A percentile compares a stretch with the other conserved stretches of the same genome.
Conservation (phyloP, 805 yeast genomes). For the Kazachstania africana region DNA sequence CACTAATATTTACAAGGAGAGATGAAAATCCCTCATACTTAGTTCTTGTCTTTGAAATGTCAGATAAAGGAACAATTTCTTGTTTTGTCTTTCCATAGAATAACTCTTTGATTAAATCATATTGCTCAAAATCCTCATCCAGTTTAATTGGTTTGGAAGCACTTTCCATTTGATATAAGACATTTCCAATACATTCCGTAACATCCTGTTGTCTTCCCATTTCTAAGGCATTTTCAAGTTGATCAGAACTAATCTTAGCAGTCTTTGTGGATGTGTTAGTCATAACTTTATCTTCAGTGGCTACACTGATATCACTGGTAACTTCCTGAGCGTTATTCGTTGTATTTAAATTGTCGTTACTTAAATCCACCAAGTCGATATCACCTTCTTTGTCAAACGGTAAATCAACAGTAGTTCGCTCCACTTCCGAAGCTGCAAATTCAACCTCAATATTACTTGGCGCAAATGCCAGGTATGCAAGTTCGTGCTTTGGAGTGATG, state of each 20-base stretch:
- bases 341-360: not conserved
- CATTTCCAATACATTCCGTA: constrained; percentile 93
- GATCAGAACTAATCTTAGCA: constrained; percentile 37
- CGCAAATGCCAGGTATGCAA: constrained; percentile 79
- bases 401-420: not conserved
- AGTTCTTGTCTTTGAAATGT: constrained; percentile 30
- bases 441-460: constrained; percentile 59
- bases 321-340: constrained; percentile 2
- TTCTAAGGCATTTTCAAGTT: constrained; percentile 63
- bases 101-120: constrained; percentile 65
- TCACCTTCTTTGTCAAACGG: not conserved
- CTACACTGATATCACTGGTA: not conserved
- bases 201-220: constrained; percentile 94
- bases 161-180: constrained; percentile 79
- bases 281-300: not conserved
- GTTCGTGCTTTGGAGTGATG: constrained; percentile 70
- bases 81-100: constrained; percentile 85
- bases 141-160: constrained; percentile 58
- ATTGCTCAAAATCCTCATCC: constrained; percentile 70
- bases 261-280: constrained; percentile 12
- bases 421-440: constrained; percentile 27
- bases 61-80: constrained; percentile 42
- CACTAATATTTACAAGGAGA: constrained; percentile 74
- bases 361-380: not conserved
- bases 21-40: constrained; percentile 70